Conservation (phyloP, 495 filamentous ascomycete genomes). For the Aspergillus leporis region DNA sequence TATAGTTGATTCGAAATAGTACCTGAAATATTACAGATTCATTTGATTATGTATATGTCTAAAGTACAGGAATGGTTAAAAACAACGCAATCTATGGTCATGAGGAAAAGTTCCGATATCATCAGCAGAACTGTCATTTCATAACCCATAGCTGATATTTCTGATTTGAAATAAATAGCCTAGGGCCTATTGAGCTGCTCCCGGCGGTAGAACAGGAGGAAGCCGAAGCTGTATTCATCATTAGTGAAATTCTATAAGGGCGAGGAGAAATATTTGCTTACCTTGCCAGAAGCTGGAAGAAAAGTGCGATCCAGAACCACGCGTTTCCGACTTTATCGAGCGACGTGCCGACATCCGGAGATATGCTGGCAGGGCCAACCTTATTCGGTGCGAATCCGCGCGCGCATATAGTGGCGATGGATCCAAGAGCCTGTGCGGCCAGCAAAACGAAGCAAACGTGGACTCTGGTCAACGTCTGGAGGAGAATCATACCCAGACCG, state of each 20-base stretch:
- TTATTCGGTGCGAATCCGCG: constrained; percentile 49
- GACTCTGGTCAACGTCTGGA: constrained; percentile 51
- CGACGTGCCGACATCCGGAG: constrained; percentile 45
- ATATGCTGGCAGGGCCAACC: constrained; percentile 47
- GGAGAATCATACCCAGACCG: constrained; percentile 53
- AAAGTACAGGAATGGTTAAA: too few relatives aligned
- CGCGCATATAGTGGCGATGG: constrained; percentile 51
- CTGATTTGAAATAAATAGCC: not conserved
- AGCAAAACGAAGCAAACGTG: constrained; percentile 52
- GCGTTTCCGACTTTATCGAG: constrained; percentile 51
- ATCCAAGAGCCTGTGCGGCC: constrained; percentile 52
- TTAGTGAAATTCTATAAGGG: not conserved
- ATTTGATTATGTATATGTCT: too few relatives aligned
- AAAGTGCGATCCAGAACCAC: constrained; percentile 67
- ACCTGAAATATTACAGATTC: too few relatives aligned
- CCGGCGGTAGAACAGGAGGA: not conserved
- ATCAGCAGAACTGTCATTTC: too few relatives aligned
- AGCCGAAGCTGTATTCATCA: not conserved
- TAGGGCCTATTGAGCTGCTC: not conserved
- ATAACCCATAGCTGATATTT: too few relatives aligned
- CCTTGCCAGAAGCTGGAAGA: constrained; percentile 64
- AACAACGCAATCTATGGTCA: too few relatives aligned
- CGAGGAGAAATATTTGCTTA: constrained; percentile 22
- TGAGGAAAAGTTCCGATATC: too few relatives aligned
- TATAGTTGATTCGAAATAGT: too few relatives aligned